Base-by-base conservation (phyloP, 1,139 yeast species). In the Saccharomyces hybrid region DNA sequence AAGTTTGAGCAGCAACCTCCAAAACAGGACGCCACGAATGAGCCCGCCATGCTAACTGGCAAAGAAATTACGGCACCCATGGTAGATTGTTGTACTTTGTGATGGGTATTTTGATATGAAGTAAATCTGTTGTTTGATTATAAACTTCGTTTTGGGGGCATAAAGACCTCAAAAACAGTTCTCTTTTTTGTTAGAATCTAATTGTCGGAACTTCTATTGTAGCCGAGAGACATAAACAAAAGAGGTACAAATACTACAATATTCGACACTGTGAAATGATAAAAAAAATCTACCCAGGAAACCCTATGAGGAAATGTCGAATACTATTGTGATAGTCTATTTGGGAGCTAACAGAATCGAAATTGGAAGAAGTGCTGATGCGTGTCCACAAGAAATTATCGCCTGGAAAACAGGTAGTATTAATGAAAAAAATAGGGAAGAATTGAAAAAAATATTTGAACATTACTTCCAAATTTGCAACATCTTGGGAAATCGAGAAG, bases 11-110 rank as follows among this genome's bases (percentile, higher is more conserved):
- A 78, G 16, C 95, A 87, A 0, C 96, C 95, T 11, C 98, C 97
- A 53, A 82, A 76, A 62, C 95, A 89, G 32, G 96, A 86, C 1
- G 95, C 87, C 7, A 81, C 68, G 71, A 89, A 86, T 42, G 87
- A 77, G 8, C 88, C 82, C 0, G 82, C 85, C 73, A 81, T 73
- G 51, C 80, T 73, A 1, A 82, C 65, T 1, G 85, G 84, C 44
- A 90, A 62, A 3, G 97, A 89, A 11, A 91, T 70, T 16, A 85
- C 75, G 5, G 89, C 95, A 48, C 98, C 98, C 98, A 91, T 91
- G 32, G 6, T 52, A 11, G 25, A 23, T 26, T 46, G 16, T 31
- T 16, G 32, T 14, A 27, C 25, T 14, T 9, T 27, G 14, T 9
- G 26, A n/a, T 4, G n/a, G 26, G 19, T 5, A 13, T 14, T 46